phyloP scores from a whole-genome alignment of 139 green algal genomes.

The Chlorella sp. region DNA sequence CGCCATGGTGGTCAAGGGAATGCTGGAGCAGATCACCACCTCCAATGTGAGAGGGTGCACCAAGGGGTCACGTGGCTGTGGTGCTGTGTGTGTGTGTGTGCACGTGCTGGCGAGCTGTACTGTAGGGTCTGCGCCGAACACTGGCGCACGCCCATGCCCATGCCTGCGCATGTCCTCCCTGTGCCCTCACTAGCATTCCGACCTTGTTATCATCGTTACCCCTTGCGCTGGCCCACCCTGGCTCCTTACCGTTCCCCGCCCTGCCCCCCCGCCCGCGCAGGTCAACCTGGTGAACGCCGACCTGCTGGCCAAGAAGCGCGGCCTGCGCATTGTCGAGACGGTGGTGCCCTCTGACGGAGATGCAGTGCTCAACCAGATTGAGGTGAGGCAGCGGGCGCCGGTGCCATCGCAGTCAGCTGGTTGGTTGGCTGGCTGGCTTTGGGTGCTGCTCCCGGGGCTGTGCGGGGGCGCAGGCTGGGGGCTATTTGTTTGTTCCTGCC shows the following conservation, averaged over 20 bases:
- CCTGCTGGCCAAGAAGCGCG: constrained; percentile 90
- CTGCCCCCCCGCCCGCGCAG: not conserved
- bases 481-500: not conserved
- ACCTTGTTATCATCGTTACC: no score
- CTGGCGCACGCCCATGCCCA: no score
- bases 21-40: constrained; percentile 72
- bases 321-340: constrained; percentile 82
- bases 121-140: no score
- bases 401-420: not conserved
- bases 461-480: not conserved
- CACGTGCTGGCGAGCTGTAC: no score
- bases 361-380: constrained; percentile 1
- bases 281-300: constrained; percentile 98
- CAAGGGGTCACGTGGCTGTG: no score
- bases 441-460: not conserved
- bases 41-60: not conserved
- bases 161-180: no score
- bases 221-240: no score
- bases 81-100: no score
- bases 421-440: not conserved
- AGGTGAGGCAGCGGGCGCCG: constrained; percentile 1
- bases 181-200: no score
- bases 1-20: constrained; percentile 93
- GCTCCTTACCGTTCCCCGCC: no score
- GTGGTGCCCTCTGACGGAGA: constrained; percentile 42